Percentiles rank a stretch among this genome's conserved stretches.
Conservation (phyloP, 257 asterid species). For the Salvia miltiorrhiza region DNA sequence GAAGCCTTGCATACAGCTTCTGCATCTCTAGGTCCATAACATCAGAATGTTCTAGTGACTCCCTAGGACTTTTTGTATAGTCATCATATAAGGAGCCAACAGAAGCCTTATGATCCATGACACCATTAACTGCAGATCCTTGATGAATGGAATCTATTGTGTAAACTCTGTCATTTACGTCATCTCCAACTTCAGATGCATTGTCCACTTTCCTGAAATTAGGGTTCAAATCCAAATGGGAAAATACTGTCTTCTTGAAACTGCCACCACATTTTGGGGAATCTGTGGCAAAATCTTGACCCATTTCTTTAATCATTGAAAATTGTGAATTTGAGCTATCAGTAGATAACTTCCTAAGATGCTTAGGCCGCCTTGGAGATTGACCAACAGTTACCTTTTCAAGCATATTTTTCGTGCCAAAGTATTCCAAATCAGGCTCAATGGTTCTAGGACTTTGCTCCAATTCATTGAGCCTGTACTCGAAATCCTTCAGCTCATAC, state of each 20-base stretch:
- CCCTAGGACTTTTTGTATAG: slow-evolving; percentile 54
- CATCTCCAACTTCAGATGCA: slow-evolving; percentile 70
- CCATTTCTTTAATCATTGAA: slow-evolving; percentile 40
- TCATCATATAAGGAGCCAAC: slow-evolving; percentile 43
- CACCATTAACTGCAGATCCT: slow-evolving; percentile 39
- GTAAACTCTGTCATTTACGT: slow-evolving; percentile 72
- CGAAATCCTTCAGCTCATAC: slow-evolving; percentile 68
- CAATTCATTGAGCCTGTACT: slow-evolving; percentile 64
- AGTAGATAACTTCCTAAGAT: slow-evolving; percentile 51
- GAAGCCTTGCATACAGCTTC: slow-evolving; percentile 88
- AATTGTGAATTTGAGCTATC: slow-evolving; percentile 54
- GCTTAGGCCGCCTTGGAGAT: slow-evolving; percentile 68
- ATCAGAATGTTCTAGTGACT: slow-evolving; percentile 37
- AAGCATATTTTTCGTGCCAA: slow-evolving; percentile 49
- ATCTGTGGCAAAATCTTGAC: slow-evolving; percentile 43
- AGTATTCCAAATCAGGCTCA: slow-evolving; percentile 50
- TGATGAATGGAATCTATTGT: slow-evolving; percentile 85
- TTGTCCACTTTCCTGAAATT: slow-evolving; percentile 54
- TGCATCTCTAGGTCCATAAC: slow-evolving; percentile 67
- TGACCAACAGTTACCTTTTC: slow-evolving; percentile 78
- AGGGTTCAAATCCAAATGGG: slow-evolving; percentile 46
- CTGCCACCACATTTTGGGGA: slow-evolving; percentile 52
- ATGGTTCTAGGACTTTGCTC: slow-evolving; percentile 67
- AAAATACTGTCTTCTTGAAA: slow-evolving; percentile 47
- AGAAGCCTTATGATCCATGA: slow-evolving; percentile 48